Base-by-base conservation (phyloP, 768 basidiomycete genomes). In the Calocybe cyanea region DNA sequence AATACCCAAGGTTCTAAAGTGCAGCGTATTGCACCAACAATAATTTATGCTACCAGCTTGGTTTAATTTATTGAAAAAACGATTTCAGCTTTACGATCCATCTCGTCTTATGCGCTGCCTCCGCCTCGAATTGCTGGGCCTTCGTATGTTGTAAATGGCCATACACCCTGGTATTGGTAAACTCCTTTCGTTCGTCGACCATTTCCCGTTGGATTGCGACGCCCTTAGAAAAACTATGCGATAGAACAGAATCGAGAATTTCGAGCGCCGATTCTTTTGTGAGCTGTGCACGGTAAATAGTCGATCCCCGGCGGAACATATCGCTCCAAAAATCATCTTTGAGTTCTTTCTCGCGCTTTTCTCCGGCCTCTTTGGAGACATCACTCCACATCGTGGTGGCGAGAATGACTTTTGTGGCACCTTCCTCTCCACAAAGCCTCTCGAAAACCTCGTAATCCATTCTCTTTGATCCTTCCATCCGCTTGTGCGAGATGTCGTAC, bases 401-500 rank as follows among this genome's bases (percentile, higher is more conserved):
- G 17, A 56, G 46, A 13, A 49, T 46, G 18, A 52, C 51, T 18
- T 53, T 49, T 6, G 39, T 49, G 14, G 45, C 30, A 8, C 48
- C 54, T 4, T 46, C 51, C 13, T 50, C 40, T 7, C 54, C 54
- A 14, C 54, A 52, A 14, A 56, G 31, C 33, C 48, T 52, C 19
- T 49, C 46, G 15, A 61, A 47, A 2, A 48, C 40, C 7, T 55
- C 42, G 19, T 61, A 35, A 17, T 60, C 51, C 9, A 43, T 28
- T 20, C 49, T 46, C 8, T 46, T 53, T 15, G 41, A 45, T 34
- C 46, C 46, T 30, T 44, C 33, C 49, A 50, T 37, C 8, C 53
- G 37, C 52, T 47, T 45, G 15, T 43, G 18, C 15, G 39, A 40
- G 30, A 53, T 53, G 21, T 48, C 40, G 13, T 53, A 33, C 9